phyloP scores from a whole-genome alignment of 1,139 yeast genomes.

The Hemisphaericaspora lyxosophila region DNA sequence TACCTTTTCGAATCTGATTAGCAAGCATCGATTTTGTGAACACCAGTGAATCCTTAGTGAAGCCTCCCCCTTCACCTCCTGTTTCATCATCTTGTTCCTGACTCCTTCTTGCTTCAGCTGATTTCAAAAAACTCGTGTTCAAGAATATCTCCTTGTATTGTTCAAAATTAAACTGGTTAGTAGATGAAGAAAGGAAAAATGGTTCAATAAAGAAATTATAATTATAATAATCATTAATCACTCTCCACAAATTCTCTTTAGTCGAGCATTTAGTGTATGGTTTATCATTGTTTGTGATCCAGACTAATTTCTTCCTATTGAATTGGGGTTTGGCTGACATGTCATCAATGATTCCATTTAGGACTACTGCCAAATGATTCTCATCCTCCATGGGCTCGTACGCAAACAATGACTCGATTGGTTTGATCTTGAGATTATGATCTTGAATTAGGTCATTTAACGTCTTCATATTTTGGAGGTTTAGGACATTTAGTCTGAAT shows the following conservation, averaged over 20 bases:
- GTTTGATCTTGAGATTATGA: constrained; percentile 20
- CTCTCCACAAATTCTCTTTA: constrained; percentile 49
- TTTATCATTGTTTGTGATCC: constrained; percentile 44
- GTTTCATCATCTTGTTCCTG: constrained; percentile 10
- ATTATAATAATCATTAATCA: constrained; percentile 60
- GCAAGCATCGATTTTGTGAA: constrained; percentile 13
- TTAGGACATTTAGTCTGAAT: constrained; percentile 37
- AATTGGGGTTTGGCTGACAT: constrained; percentile 31
- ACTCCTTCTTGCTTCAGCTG: constrained; percentile 8
- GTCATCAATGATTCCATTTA: constrained; percentile 35
- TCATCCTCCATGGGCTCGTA: constrained; percentile 25
- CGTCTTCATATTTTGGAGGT: constrained; percentile 40
- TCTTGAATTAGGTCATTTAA: constrained; percentile 36
- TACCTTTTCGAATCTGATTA: constrained; percentile 31
- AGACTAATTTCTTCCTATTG: constrained; percentile 37
- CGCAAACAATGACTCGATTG: constrained; percentile 18
- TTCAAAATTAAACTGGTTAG: constrained; percentile 45
- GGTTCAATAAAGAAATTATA: constrained; percentile 59
- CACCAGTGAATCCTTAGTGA: constrained; percentile 13
- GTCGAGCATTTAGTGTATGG: constrained; percentile 31
- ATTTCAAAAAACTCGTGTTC: constrained; percentile 37
- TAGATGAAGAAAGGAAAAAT: constrained; percentile 46
- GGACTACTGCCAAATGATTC: constrained; percentile 25
- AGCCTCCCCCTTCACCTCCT: constrained; percentile 13
- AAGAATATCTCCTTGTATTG: constrained; percentile 58